These are phyloP conservation scores for Aspergillus fijiensis DNA, from an alignment of 2,329 filamentous ascomycete genomes.

Conservation along the genomic window DNA sequence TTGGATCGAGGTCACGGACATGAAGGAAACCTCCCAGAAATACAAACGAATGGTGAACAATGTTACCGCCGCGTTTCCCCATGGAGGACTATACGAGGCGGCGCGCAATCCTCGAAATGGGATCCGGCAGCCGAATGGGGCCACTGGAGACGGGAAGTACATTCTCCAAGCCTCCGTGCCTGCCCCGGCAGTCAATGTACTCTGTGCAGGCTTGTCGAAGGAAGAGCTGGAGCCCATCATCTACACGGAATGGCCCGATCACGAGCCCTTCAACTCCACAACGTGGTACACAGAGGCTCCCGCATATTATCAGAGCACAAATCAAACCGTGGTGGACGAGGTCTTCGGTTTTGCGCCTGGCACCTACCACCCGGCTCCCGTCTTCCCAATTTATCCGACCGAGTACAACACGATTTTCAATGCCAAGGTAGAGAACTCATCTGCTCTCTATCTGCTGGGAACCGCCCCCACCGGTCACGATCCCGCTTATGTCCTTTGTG, in stretches of 20 bases:
- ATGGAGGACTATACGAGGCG: slow-evolving; percentile 66
- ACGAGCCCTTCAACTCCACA: slow-evolving; percentile 28
- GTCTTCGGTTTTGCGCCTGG: slow-evolving; percentile 66
- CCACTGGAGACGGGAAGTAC: slow-evolving; percentile 68
- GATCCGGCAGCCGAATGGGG: slow-evolving; percentile 68
- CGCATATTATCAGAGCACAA: slow-evolving; percentile 40
- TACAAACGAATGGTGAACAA: slow-evolving; percentile 67
- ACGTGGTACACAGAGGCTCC: slow-evolving; percentile 29
- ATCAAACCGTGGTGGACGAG: slow-evolving; percentile 64
- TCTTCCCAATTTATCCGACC: slow-evolving; percentile 56
- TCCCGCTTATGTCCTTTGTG: slow-evolving; percentile 65
- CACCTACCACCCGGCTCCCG: slow-evolving; percentile 53
- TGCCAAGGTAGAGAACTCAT: slow-evolving; percentile 42
- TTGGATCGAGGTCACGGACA: slow-evolving; percentile 66
- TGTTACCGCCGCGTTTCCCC: slow-evolving; percentile 74
- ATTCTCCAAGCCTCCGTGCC: slow-evolving; percentile 66
- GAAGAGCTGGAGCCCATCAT: slow-evolving; percentile 64
- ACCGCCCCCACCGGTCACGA: slow-evolving; percentile 40
- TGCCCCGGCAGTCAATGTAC: slow-evolving; percentile 68
- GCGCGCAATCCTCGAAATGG: slow-evolving; percentile 60
- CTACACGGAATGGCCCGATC: slow-evolving; percentile 60
- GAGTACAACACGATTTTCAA: slow-evolving; percentile 68
- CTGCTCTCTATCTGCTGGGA: slow-evolving; percentile 65
- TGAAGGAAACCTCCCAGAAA: slow-evolving; percentile 50
- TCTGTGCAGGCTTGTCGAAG: slow-evolving; percentile 66